phyloP scores from a whole-genome alignment of 2,329 filamentous ascomycete species.

The Colletotrichum lindemuthianum region DNA sequence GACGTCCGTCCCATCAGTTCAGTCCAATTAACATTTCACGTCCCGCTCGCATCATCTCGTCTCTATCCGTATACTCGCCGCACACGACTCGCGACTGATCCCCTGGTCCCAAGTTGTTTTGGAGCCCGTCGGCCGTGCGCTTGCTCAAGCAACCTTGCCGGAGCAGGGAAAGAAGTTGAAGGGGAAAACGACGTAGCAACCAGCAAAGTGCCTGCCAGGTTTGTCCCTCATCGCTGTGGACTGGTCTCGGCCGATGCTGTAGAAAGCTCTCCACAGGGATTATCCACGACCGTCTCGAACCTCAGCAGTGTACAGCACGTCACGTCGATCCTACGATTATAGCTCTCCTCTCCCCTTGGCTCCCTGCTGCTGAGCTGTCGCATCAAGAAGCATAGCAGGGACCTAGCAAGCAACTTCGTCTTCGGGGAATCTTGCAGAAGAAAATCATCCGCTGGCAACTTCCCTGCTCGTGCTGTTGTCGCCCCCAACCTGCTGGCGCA shows the following conservation, averaged over 20 bases:
- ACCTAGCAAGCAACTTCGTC: conserved; percentile 20
- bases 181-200: background rate
- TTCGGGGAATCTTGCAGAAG: conserved; percentile 11
- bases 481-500: conserved; percentile 25
- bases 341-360: background rate
- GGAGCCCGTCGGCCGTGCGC: conserved; percentile 27
- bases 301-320: background rate
- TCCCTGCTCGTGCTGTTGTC: conserved; percentile 30
- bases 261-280: conserved; percentile 17
- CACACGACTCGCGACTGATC: conserved; percentile 6
- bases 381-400: conserved; percentile 28
- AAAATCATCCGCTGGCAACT: conserved; percentile 25
- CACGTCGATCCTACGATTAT: background rate
- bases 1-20: conserved; percentile 3
- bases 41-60: conserved; percentile 13
- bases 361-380: conserved; percentile 7
- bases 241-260: conserved; percentile 22
- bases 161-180: background rate
- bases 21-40: conserved; percentile 2
- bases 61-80: background rate
- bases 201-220: conserved; percentile 12
- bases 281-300: conserved; percentile 4
- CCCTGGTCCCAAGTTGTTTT: conserved; percentile 26
- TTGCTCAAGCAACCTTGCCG: conserved; percentile 19
- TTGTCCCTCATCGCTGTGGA: conserved; percentile 18